Base-by-base conservation (phyloP, 805 yeast species). In the Spathaspora hagerdaliae region DNA sequence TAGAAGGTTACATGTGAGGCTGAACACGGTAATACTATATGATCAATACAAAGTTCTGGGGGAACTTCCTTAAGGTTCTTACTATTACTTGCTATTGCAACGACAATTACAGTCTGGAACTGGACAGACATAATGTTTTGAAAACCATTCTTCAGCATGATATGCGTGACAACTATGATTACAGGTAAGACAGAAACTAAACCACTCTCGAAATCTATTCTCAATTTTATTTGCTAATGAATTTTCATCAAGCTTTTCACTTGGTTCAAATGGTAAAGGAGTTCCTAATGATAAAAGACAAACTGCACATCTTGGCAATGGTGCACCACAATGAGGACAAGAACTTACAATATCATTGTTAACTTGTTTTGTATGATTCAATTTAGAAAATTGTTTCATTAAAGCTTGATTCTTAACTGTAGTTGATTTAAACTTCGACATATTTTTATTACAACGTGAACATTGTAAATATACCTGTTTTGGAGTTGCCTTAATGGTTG, bases 101-200 rank as follows among this genome's bases (percentile, higher is more conserved):
- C 79, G 72, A 58, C 99, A 92, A 36, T 75, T 72, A 58, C 99
- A 92, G 37, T 90, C 96, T 0, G 97, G 97, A 2, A 92, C 96
- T 0, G 99, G 97, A 58, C 99, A 92, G 1, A 87, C 79, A 45
- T 78, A 79, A 56, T 91, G 96, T 60, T 83, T 84, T 26, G 84
- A 77, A 61, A 92, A 92, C 99, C 99, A 92, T 57, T 91, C 95
- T 51, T 87, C 90, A 0, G 97, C 97, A 61, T 92, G 99, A 4
- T 86, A 90, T 0, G 96, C 90, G 66, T 92, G 99, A 79, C 83
- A 83, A 1, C 97, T 96, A 57, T 92, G 99, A 59, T 86, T 88
- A 60, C 99, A 92, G 31, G 83, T 79, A 51, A 92, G 66, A 58
- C 99, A 92, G 65, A 89, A 89, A 53, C 94, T 87, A 53, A 92